Conservation (phyloP, 495 filamentous ascomycete genomes). For the Daldinia childiae region DNA sequence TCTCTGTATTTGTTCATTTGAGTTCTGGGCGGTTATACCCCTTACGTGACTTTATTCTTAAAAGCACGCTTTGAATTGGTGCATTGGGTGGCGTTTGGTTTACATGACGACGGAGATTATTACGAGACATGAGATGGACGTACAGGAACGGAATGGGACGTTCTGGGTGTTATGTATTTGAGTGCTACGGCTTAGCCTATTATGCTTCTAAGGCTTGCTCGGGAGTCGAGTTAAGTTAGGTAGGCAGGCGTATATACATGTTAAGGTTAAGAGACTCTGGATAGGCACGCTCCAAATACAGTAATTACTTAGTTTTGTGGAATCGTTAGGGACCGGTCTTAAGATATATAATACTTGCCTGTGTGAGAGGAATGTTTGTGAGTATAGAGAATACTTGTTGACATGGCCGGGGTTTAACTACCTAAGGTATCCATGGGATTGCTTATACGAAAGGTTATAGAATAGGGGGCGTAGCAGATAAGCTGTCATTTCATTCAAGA, state of each 20-base stretch:
- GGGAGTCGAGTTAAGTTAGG: not conserved
- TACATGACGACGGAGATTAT: not conserved
- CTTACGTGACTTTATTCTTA: constrained; percentile 1
- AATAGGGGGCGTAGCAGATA: not conserved
- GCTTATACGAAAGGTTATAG: not conserved
- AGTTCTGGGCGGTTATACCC: constrained; percentile 10
- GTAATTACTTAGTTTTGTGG: not conserved
- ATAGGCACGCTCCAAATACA: not conserved
- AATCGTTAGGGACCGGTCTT: not conserved
- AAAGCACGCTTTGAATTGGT: not conserved
- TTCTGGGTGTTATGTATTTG: not conserved
- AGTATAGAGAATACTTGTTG: not conserved
- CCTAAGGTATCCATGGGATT: no score
- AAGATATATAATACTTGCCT: no score
- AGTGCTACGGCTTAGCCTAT: not conserved
- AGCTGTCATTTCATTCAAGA: not conserved
- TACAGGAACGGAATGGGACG: not conserved
- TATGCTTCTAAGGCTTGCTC: not conserved
- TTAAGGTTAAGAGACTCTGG: not conserved
- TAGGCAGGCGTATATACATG: not conserved
- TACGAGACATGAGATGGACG: not conserved
- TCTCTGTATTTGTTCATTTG: not conserved
- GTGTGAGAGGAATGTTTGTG: not conserved
- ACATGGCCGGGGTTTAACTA: not conserved
- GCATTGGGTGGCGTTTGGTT: constrained; percentile 26